Percentiles rank a stretch among this genome's conserved stretches.
Conservation (phyloP, 2,329 filamentous ascomycete species). For the Aspergillus ruber region DNA sequence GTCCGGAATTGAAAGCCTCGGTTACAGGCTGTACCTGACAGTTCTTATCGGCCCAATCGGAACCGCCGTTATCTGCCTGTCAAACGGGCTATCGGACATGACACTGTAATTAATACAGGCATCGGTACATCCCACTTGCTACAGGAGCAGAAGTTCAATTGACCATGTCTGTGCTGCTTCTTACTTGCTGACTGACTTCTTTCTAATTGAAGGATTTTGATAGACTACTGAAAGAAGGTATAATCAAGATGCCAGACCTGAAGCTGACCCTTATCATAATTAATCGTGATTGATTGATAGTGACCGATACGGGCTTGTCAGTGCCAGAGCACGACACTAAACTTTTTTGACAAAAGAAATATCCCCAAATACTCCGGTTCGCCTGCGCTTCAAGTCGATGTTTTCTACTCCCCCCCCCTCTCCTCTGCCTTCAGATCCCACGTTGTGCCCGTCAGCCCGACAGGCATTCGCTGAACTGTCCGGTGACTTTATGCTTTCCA, state of each 20-base stretch:
- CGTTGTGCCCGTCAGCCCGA: too few relatives aligned
- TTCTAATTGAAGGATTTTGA: not conserved
- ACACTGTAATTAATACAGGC: not conserved
- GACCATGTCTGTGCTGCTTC: too few relatives aligned
- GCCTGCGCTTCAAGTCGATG: too few relatives aligned
- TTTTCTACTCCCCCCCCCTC: too few relatives aligned
- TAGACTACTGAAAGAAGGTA: not conserved
- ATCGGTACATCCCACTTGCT: not conserved
- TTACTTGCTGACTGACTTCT: too few relatives aligned
- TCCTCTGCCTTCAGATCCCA: too few relatives aligned
- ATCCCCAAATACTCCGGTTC: too few relatives aligned
- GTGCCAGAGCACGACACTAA: too few relatives aligned
- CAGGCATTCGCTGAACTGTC: too few relatives aligned
- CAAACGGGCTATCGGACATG: not conserved
- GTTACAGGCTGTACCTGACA: not conserved
- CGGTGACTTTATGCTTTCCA: too few relatives aligned
- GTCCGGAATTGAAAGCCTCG: too few relatives aligned
- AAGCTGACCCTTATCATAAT: not conserved
- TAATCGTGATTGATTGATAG: not conserved
- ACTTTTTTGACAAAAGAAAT: too few relatives aligned
- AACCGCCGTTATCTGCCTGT: not conserved
- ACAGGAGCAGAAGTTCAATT: not conserved
- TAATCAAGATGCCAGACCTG: not conserved
- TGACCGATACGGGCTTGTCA: slow-evolving; percentile 7
- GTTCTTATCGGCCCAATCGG: not conserved